These are phyloP conservation scores for Dendrobium officinale DNA, from an alignment of 106 monocot species.

Conservation along the genomic window DNA sequence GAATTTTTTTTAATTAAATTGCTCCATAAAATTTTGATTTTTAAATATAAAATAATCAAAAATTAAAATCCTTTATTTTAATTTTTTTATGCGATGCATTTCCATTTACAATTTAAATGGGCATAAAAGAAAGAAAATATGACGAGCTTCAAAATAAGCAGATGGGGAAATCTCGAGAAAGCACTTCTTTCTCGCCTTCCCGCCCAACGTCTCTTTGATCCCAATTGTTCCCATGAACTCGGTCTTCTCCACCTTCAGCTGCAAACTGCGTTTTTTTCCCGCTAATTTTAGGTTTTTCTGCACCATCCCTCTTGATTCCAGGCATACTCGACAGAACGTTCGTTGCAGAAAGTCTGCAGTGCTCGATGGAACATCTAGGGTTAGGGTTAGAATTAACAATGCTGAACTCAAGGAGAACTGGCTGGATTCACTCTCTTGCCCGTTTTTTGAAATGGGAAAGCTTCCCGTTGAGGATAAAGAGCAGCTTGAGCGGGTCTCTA, in stretches of 20 bases:
- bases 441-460: slow-evolving; percentile 8
- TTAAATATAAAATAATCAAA: no score
- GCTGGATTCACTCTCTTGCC: slow-evolving; percentile 59
- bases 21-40: no score
- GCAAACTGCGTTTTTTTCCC: not conserved
- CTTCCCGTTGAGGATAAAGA: not conserved
- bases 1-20: no score
- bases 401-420: slow-evolving; percentile 44
- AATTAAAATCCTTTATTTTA: no score
- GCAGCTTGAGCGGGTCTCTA: not conserved
- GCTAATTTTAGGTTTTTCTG: not conserved
- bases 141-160: no score
- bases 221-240: not conserved
- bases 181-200: not conserved
- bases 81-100: no score
- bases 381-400: slow-evolving; percentile 13
- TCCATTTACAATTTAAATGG: no score
- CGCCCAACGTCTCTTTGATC: no score
- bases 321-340: not conserved
- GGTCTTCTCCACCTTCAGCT: slow-evolving; percentile 3
- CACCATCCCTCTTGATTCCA: not conserved
- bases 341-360: not conserved
- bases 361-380: not conserved
- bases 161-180: not conserved
- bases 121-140: no score